These are phyloP conservation scores for Glarea lozoyensis DNA, from an alignment of 495 filamentous ascomycete species.

Conservation along the genomic window DNA sequence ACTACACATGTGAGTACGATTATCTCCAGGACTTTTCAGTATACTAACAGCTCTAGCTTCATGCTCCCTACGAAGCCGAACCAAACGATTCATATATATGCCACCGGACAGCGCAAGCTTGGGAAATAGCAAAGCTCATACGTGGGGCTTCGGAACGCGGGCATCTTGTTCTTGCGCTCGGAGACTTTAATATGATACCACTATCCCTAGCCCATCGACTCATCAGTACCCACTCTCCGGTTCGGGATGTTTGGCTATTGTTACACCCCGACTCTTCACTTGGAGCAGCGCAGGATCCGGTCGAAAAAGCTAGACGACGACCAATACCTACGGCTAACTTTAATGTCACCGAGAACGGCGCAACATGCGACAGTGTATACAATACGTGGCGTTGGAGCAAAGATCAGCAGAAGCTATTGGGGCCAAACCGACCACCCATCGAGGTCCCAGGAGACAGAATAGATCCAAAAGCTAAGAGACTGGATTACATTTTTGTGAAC, in stretches of 20 bases:
- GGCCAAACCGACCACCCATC: constrained; percentile 24
- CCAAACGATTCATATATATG: constrained; percentile 78
- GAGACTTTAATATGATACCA: constrained; percentile 94
- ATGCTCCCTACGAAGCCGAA: constrained; percentile 80
- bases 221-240: constrained; percentile 68
- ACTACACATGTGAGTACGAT: constrained; percentile 61
- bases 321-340: constrained; percentile 59
- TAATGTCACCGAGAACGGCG: constrained; percentile 72
- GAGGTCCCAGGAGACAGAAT: constrained; percentile 43
- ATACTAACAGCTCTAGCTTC: constrained; percentile 41
- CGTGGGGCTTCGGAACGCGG: constrained; percentile 77
- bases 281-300: constrained; percentile 53
- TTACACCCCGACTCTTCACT: constrained; percentile 74
- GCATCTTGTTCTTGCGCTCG: constrained; percentile 74
- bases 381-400: constrained; percentile 94
- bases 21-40: not conserved
- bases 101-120: constrained; percentile 90
- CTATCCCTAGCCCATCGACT: constrained; percentile 79
- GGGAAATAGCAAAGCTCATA: constrained; percentile 90
- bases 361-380: constrained; percentile 74
- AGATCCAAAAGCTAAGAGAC: constrained; percentile 68
- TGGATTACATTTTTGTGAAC: constrained; percentile 91
- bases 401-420: constrained; percentile 42
- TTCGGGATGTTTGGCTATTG: constrained; percentile 73
- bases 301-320: constrained; percentile 47